Percentiles rank a stretch among this genome's conserved stretches.
These are phyloP conservation scores for Saxispiralis lemnorum DNA, from an alignment of 495 filamentous ascomycete genomes.

Conservation along the genomic window DNA sequence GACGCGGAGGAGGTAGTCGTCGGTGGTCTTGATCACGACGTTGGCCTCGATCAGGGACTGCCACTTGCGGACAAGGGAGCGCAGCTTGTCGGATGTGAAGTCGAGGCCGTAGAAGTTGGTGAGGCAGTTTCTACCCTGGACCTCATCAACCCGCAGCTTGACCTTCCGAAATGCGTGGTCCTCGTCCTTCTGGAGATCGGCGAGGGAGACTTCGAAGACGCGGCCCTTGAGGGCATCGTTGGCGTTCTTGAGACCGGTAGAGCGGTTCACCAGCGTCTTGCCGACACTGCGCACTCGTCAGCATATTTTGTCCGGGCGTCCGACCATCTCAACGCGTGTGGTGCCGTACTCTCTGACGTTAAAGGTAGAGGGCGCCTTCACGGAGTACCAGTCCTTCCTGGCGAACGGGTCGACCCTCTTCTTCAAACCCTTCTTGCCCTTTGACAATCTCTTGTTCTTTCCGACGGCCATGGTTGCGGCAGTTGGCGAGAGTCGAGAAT, in stretches of 20 bases:
- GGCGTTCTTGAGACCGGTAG: conserved; percentile 97
- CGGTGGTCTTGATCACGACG: conserved; percentile 96
- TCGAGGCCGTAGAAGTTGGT: conserved; percentile 99
- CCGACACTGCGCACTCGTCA: conserved; percentile 51
- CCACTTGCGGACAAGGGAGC: conserved; percentile 98
- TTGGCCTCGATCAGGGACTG: conserved; percentile 98
- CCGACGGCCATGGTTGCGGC: conserved; percentile 35
- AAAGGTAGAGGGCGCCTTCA: conserved; percentile 97
- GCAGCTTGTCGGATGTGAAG: conserved; percentile 99
- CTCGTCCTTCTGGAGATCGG: conserved; percentile 98
- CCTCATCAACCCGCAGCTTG: conserved; percentile 94
- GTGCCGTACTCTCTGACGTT: conserved; percentile 78
- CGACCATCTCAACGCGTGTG: conserved; percentile 1
- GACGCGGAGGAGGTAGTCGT: conserved; percentile 94
- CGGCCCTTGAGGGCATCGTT: conserved; percentile 97
- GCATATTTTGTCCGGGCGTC: conserved; percentile 1
- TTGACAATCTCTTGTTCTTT: conserved; percentile 99
- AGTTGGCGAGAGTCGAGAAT: conserved; percentile 8
- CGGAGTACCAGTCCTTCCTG: conserved; percentile 94
- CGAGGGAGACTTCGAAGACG: conserved; percentile 96
- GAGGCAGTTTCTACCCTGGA: conserved; percentile 98
- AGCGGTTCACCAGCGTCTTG: conserved; percentile 97
- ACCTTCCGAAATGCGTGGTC: conserved; percentile 98
- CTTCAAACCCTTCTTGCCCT: conserved; percentile 99
- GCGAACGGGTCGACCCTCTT: conserved; percentile 98